phyloP scores from a whole-genome alignment of 768 basidiomycete genomes.

The Amanita rimosa region DNA sequence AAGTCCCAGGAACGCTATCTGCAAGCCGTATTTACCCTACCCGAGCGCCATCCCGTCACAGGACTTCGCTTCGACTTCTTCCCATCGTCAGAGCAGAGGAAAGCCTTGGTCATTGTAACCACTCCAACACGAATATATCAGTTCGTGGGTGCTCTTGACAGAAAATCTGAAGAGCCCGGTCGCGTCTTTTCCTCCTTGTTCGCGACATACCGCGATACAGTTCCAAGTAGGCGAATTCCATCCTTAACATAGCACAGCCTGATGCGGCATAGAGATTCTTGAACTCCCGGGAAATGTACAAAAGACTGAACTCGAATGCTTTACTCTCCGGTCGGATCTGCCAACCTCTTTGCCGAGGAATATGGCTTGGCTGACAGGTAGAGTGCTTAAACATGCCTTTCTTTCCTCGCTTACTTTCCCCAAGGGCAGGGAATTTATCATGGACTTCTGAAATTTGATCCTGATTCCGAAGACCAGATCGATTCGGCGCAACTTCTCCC shows the following conservation, averaged over 20 bases:
- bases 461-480: constrained; percentile 61
- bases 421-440: constrained; percentile 85
- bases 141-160: constrained; percentile 61
- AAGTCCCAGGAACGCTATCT: constrained; percentile 79
- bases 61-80: constrained; percentile 78
- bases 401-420: constrained; percentile 1
- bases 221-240: constrained; percentile 50
- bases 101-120: constrained; percentile 64
- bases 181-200: constrained; percentile 70
- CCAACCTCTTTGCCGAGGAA: constrained; percentile 56
- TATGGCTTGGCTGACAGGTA: constrained; percentile 90
- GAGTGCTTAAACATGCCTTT: constrained; percentile 10
- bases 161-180: constrained; percentile 62
- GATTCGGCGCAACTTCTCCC: constrained; percentile 72
- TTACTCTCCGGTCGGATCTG: constrained; percentile 59
- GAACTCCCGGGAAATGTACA: constrained; percentile 77
- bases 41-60: constrained; percentile 74
- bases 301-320: constrained; percentile 75
- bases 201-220: constrained; percentile 57
- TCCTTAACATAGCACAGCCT: constrained; percentile 9
- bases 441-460: constrained; percentile 61
- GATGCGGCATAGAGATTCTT: constrained; percentile 55
- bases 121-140: constrained; percentile 89
- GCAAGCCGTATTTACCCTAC: constrained; percentile 62
- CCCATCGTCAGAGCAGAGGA: constrained; percentile 50